Evolutionary conservation across 345 rosid genomes (phyloP), one percentile per base, ranked within the genome.

Genomic region (Aquilaria malaccensis): DNA sequence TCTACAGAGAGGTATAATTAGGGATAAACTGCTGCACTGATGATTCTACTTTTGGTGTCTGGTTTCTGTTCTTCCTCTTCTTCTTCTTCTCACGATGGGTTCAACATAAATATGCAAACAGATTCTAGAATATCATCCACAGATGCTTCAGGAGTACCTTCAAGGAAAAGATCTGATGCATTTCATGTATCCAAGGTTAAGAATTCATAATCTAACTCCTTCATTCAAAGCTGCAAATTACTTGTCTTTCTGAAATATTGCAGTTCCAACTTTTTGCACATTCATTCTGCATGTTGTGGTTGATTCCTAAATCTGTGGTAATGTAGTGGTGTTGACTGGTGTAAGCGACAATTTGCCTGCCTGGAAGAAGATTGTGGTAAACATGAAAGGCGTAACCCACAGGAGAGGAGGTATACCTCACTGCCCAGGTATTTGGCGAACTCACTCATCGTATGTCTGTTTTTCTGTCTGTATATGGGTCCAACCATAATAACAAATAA

Each of bases 181-280:
- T 82, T 94, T 94, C 81, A 76, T 94, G 75, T 92, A 92, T 68
- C 98, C 98, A 62, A 92, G 98, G 98, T 89, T 30, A 77, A 76
- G 58, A 59, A 67, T 50, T 37, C 30, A 59, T 15, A 43, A 2
- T 58, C 15, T 31, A 43, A 43, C 50, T 14, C 10, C n/a, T 13
- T 58, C 30, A 41, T 58, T 43, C 10, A 4, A 10, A 30, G 2
- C 13, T 13, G 29, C 60, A 15, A 58, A 4, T 31, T 58, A 14
- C 61, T 58, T n/a, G 32, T 31, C 13, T 13, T 37, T 14, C 31
- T 45, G 48, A 30, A 13, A n/a, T 43, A 29, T 46, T 64, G 55
- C 10, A 45, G 29, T 33, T 13, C 45, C 53, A 5, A 12, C 22
- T 13, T 6, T 54, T 55, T 46, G 30, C 30, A 31, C n/a, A 7